Evolutionary conservation across 169 alveolate genomes (phyloP).

Genomic region (Plasmodium relictum): DNA sequence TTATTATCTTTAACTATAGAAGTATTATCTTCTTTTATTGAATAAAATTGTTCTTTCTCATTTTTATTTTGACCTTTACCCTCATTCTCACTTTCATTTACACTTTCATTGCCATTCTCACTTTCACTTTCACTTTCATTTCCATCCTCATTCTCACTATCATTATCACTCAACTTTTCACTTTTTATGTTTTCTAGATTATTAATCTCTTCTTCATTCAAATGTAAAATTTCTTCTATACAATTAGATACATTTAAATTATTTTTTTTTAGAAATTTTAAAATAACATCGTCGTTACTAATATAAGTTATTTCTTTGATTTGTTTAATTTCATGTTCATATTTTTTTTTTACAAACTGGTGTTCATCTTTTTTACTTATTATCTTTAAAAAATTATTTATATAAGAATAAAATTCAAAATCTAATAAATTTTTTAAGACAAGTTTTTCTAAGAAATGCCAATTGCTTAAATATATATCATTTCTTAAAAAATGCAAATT

Average conservation of each 20-base stretch:
- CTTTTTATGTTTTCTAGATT: neutral
- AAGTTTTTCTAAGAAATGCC: slow-evolving; percentile 29
- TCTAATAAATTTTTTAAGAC: slow-evolving; percentile 24
- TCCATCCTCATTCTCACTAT: neutral
- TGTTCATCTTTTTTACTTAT: neutral
- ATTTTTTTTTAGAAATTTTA: slow-evolving; percentile 26
- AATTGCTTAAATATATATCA: slow-evolving; percentile 38
- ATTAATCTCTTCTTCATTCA: neutral
- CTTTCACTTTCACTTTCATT: neutral
- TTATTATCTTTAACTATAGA: neutral
- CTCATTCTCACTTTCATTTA: too few relatives aligned
- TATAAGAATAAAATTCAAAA: slow-evolving; percentile 32
- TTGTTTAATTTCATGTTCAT: slow-evolving; percentile 49
- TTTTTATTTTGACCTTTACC: neutral
- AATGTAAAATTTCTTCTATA: slow-evolving; percentile 11
- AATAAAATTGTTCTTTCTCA: neutral
- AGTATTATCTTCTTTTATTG: neutral
- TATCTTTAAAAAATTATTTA: slow-evolving; percentile 37
- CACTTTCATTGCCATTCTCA: neutral
- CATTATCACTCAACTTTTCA: neutral
- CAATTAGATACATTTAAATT: slow-evolving; percentile 33
- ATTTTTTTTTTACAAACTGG: slow-evolving; percentile 4
- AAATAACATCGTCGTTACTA: neutral
- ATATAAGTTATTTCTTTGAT: slow-evolving; percentile 32
- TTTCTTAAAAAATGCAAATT: slow-evolving; percentile 36